Conservation (phyloP, 352 stramenopile genomes). For the Pythium coloratum region DNA sequence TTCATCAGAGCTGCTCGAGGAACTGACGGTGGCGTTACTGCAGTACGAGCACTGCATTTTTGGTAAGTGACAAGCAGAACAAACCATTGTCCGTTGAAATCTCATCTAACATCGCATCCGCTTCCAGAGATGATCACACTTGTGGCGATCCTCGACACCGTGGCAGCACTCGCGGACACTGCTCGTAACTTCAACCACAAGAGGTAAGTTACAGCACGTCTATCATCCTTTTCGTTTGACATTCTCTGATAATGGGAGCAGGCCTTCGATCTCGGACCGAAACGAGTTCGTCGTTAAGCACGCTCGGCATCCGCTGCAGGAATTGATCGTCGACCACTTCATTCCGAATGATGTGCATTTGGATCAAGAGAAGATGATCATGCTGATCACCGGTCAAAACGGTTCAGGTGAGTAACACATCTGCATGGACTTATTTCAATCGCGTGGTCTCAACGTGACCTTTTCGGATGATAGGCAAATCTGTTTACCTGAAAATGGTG, state of each 20-base stretch:
- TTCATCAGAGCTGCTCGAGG: conserved; percentile 62
- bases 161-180: conserved; percentile 62
- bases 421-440: neutral
- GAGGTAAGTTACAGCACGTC: conserved; percentile 31
- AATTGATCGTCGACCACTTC: conserved; percentile 80
- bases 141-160: conserved; percentile 69
- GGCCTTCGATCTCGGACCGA: conserved; percentile 47
- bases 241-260: conserved; percentile 13
- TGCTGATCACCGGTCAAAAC: conserved; percentile 83
- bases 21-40: conserved; percentile 69
- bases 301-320: conserved; percentile 80
- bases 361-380: conserved; percentile 40
- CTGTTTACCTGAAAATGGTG: conserved; percentile 85
- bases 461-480: conserved; percentile 64
- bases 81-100: neutral
- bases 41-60: conserved; percentile 73
- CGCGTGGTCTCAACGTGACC: neutral
- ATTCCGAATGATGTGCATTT: conserved; percentile 80
- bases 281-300: conserved; percentile 56
- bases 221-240: neutral
- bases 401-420: conserved; percentile 57
- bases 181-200: conserved; percentile 77
- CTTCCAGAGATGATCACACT: conserved; percentile 67
- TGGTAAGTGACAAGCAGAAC: conserved; percentile 29
- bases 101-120: neutral